Evolutionary conservation across 495 filamentous ascomycete genomes (phyloP), one percentile per base, ranked within the genome.

Genomic region (Aspergillus sclerotioniger): DNA sequence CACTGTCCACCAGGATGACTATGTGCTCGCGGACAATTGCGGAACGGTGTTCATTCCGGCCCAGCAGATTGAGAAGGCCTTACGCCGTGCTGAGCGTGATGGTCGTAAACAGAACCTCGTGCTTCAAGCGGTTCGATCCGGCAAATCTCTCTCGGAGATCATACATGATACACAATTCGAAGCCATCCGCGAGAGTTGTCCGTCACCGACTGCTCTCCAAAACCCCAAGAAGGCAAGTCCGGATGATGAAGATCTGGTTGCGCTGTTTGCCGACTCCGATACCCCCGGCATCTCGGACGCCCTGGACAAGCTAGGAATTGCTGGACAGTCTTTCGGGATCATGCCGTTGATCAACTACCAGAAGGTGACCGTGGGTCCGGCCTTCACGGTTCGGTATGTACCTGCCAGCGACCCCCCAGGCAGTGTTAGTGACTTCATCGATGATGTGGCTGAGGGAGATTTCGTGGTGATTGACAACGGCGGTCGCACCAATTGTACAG

Each of bases 111-210:
- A 66, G 52, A 41, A 44, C 19, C 45, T 50, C 3, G 61, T 63
- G 63, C 60, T 63, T 15, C 35, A 50, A 35, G 63, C 39, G 13
- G 60, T 66, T 58, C 51, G 55, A 46, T 35, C 37, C 8, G 60
- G 63, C 6, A 41, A 51, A 12, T 57, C 63, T 1, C 60, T 66
- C 15, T 61, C 60, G 6, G 60, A 66, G 52, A 58, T 63, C 15
- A 66, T 66, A 60, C 60, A 63, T 19, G 63, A 66, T n/a, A 53
- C 45, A 41, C 51, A 66, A 31, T 66, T 66, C 31, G 57, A 61
- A 25, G 60, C 60, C 21, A 63, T 66, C 17, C 54, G 33, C 21
- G 16, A 35, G 25, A 31, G 33, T 50, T 45, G 1, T 13, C 15
- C 29, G 15, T 8, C 41, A 15, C 41, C n/a, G 41, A 9, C 9